Evolutionary conservation across 2,329 filamentous ascomycete species (phyloP).

Genomic region (Neonectria faginata): DNA sequence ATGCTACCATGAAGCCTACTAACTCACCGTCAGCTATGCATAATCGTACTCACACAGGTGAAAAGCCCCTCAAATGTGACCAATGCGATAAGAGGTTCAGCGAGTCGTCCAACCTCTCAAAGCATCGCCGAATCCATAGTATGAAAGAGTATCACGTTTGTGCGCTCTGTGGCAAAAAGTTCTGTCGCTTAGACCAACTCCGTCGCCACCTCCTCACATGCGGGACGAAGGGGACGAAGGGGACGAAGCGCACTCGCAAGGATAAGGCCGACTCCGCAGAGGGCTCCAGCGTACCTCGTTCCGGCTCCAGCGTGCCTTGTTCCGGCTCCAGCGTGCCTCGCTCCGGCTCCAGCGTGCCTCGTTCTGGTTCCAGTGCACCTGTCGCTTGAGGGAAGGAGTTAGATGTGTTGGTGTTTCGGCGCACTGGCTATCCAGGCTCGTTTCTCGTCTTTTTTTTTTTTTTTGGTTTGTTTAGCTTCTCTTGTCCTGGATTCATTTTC

Average conservation of each 20-base stretch:
- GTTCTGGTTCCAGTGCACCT: background rate
- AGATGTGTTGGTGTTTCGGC: background rate
- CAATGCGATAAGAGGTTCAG: conserved; percentile 70
- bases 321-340: too few relatives aligned
- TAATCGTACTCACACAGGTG: conserved; percentile 72
- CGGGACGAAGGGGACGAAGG: conserved; percentile 47
- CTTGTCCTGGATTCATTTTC: background rate
- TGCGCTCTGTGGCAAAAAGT: conserved; percentile 65
- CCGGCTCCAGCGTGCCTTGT: too few relatives aligned
- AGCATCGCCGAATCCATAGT: conserved; percentile 72
- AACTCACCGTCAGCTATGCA: conserved; percentile 68
- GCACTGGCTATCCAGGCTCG: background rate
- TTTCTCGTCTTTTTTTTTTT: background rate
- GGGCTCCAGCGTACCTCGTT: background rate
- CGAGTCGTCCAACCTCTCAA: conserved; percentile 75
- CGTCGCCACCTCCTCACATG: conserved; percentile 62
- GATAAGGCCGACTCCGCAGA: background rate
- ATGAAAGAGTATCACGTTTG: conserved; percentile 65
- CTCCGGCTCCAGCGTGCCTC: too few relatives aligned
- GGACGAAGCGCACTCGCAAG: conserved; percentile 35
- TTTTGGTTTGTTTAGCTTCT: background rate
- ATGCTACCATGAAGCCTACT: conserved; percentile 20
- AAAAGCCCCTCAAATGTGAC: conserved; percentile 70
- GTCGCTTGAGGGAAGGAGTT: background rate
- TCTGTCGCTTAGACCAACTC: conserved; percentile 71